Evolutionary conservation across 192 early-diverging fungal genomes (phyloP).

Genomic region (Haplosporangium gracile): DNA sequence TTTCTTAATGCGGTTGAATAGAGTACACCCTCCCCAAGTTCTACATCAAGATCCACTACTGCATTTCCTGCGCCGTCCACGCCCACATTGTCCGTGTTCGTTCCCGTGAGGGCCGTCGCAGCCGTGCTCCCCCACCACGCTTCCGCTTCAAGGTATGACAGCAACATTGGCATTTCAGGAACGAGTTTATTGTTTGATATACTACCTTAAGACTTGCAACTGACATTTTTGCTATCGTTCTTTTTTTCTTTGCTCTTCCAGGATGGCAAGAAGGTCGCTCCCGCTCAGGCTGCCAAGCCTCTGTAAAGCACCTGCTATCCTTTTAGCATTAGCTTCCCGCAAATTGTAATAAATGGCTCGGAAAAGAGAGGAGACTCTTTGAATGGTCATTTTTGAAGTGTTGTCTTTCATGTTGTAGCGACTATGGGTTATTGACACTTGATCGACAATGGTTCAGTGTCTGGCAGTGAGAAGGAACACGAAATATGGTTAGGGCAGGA

Average conservation of each 20-base stretch:
- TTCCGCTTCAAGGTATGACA: conserved; percentile 79
- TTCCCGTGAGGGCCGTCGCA: conserved; percentile 88
- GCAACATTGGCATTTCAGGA: conserved; percentile 43
- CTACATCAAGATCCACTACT: conserved; percentile 99
- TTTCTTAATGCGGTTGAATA: conserved; percentile 83
- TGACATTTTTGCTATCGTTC: neutral
- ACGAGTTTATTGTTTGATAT: neutral
- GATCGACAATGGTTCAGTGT: too few species aligned
- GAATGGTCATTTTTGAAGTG: conserved; percentile 38
- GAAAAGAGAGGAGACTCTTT: conserved; percentile 46
- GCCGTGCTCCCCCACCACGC: conserved; percentile 93
- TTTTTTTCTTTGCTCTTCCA: conserved; percentile 12
- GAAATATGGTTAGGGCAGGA: neutral
- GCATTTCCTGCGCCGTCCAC: conserved; percentile 98
- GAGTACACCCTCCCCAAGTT: conserved; percentile 98
- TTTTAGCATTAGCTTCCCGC: conserved; percentile 21
- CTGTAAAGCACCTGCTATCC: conserved; percentile 45
- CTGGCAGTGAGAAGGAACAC: neutral
- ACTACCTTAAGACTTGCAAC: neutral
- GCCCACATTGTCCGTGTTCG: conserved; percentile 94
- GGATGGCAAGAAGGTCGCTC: conserved; percentile 75
- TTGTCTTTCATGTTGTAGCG: neutral
- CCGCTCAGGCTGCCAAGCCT: conserved; percentile 57
- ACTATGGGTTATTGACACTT: neutral
- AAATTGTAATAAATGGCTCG: conserved; percentile 39